Evolutionary conservation across 2,329 filamentous ascomycete genomes (phyloP).

Genomic region (Colletotrichum aenigma): DNA sequence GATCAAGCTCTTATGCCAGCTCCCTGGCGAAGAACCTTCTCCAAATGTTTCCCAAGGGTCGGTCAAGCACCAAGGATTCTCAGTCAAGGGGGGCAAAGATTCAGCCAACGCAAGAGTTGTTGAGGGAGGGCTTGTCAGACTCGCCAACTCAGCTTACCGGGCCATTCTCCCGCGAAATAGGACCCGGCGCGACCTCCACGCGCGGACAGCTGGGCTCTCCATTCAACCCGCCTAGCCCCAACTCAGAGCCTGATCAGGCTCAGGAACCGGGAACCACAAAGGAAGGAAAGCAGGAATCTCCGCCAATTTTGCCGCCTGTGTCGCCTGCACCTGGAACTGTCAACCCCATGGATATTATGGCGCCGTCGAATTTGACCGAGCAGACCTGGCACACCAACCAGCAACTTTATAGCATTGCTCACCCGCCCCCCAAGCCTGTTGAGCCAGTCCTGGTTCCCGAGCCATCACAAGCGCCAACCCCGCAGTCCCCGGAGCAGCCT

Average conservation of each 20-base stretch:
- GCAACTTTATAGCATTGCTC: conserved; percentile 36
- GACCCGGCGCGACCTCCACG: neutral
- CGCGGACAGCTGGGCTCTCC: conserved; percentile 3
- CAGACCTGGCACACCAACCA: conserved; percentile 35
- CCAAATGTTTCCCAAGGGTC: conserved; percentile 35
- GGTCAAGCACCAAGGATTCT: conserved; percentile 27
- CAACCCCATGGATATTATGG: conserved; percentile 61
- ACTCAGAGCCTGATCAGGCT: neutral
- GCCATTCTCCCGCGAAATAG: neutral
- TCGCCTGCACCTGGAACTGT: conserved; percentile 50
- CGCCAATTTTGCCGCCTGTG: conserved; percentile 28
- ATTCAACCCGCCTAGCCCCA: conserved; percentile 1
- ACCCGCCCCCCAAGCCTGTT: conserved; percentile 14
- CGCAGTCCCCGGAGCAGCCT: conserved; percentile 1
- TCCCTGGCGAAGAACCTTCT: conserved; percentile 38
- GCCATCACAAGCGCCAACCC: conserved; percentile 30
- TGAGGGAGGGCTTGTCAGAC: conserved; percentile 23
- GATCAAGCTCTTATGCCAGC: conserved; percentile 34
- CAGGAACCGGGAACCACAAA: neutral
- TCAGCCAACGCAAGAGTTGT: neutral
- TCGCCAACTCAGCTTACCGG: conserved; percentile 32
- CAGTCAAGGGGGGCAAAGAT: neutral
- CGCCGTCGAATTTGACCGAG: conserved; percentile 39
- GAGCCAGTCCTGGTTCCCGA: conserved; percentile 23
- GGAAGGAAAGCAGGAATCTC: neutral